Evolutionary conservation across 768 basidiomycete species (phyloP).

Genomic region (Hortiboletus campestris): DNA sequence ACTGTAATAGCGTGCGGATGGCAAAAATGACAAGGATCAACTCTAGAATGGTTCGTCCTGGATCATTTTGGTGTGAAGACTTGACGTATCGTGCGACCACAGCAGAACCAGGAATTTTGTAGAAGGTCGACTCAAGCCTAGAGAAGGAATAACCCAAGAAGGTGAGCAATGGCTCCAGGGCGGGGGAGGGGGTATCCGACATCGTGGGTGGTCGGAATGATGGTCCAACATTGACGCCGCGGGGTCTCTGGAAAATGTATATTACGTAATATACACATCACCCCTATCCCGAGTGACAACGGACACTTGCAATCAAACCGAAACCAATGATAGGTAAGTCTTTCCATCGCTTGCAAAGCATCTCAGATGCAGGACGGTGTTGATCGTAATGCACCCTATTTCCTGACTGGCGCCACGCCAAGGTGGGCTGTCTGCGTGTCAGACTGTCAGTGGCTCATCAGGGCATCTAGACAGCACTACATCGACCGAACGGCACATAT

Average conservation of each 20-base stretch:
- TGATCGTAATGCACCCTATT: no score
- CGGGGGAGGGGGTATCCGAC: slow-evolving; percentile 34
- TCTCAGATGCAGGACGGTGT: no score
- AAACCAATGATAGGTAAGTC: no score
- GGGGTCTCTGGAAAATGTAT: not conserved
- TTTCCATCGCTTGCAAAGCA: no score
- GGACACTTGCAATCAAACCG: no score
- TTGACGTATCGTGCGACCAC: slow-evolving; percentile 89
- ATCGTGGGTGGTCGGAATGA: slow-evolving; percentile 27
- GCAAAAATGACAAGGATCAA: slow-evolving; percentile 85
- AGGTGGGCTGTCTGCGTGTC: no score
- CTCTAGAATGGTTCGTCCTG: slow-evolving; percentile 87
- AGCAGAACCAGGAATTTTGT: slow-evolving; percentile 75
- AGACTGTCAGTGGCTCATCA: no score
- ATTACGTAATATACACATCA: slow-evolving; percentile 11
- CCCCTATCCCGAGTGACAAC: not conserved
- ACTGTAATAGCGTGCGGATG: slow-evolving; percentile 85
- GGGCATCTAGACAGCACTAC: no score
- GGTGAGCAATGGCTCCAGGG: slow-evolving; percentile 55
- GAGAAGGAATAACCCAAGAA: slow-evolving; percentile 62
- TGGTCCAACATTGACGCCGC: not conserved
- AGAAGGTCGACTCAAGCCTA: slow-evolving; percentile 64
- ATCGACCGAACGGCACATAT: no score
- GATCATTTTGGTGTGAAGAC: slow-evolving; percentile 95
- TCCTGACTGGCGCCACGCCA: no score